Evolutionary conservation across 768 basidiomycete species (phyloP).

Genomic region (Leccinum broughii): DNA sequence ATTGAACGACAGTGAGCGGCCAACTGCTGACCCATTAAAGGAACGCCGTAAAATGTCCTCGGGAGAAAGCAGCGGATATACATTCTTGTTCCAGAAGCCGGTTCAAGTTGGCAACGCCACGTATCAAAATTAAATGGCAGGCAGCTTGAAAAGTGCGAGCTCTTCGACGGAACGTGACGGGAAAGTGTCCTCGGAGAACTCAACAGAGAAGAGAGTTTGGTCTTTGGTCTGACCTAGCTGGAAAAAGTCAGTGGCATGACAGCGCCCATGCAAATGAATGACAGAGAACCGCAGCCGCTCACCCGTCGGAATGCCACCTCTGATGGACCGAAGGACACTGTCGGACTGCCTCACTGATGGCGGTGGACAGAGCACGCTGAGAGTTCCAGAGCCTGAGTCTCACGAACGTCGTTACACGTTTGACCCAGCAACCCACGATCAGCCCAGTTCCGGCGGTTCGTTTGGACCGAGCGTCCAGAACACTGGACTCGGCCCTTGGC

Average conservation of each 20-base stretch:
- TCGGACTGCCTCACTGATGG: not conserved
- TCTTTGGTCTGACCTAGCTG: not conserved
- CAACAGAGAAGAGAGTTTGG: not conserved
- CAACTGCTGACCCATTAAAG: not conserved
- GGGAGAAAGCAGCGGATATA: not conserved
- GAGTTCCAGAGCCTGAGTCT: not conserved
- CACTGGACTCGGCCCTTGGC: not conserved
- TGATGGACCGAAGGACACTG: not conserved
- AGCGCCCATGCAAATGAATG: not conserved
- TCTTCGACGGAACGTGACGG: not conserved
- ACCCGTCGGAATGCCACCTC: constrained; percentile 4
- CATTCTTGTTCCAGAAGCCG: not conserved
- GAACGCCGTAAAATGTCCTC: not conserved
- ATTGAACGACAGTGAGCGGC: not conserved
- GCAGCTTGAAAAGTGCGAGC: not conserved
- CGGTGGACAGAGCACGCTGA: not conserved
- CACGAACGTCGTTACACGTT: not conserved
- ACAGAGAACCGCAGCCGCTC: not conserved
- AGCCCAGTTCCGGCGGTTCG: not conserved
- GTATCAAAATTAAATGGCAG: not conserved
- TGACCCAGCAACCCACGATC: constrained; percentile 3
- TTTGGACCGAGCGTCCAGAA: not conserved
- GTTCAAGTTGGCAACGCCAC: not conserved
- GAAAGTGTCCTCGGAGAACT: constrained; percentile 3
- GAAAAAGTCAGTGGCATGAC: constrained; percentile 5